phyloP scores from a whole-genome alignment of 2,329 filamentous ascomycete genomes.

The Colletotrichum melonis region DNA sequence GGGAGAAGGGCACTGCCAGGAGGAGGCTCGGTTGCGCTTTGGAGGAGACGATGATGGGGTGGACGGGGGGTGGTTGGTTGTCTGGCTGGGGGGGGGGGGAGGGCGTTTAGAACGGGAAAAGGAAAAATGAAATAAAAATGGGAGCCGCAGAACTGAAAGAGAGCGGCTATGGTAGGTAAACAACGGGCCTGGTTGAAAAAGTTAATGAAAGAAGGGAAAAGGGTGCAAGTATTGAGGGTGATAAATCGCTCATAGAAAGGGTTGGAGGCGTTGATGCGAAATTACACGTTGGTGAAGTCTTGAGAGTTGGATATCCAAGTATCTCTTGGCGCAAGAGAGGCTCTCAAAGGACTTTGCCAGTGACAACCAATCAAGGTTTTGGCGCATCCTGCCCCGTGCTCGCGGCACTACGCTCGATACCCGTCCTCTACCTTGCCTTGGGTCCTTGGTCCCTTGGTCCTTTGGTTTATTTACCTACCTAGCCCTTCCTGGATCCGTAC shows the following conservation, averaged over 20 bases:
- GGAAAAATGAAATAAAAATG: not conserved
- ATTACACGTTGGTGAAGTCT: conserved; percentile 34
- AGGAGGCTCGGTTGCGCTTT: conserved; percentile 10
- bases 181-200: not conserved
- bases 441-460: too few species aligned
- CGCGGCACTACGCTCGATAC: conserved; percentile 3
- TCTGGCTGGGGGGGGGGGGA: not conserved
- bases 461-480: too few species aligned
- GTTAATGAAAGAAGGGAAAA: not conserved
- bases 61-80: too few species aligned
- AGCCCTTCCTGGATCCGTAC: too few species aligned
- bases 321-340: conserved; percentile 32
- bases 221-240: not conserved
- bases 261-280: conserved; percentile 13
- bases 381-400: conserved; percentile 33
- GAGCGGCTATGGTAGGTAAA: not conserved
- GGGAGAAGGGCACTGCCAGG: too few species aligned
- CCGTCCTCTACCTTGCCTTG: not conserved
- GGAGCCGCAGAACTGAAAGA: not conserved
- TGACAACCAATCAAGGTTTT: conserved; percentile 37
- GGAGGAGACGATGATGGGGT: not conserved
- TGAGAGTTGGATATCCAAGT: conserved; percentile 35
- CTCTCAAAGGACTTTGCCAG: conserved; percentile 32
- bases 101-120: not conserved
- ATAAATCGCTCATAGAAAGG: conserved; percentile 37